Evolutionary conservation across 1,139 yeast genomes (phyloP).

Genomic region (Groenewaldozyma auringiensis): DNA sequence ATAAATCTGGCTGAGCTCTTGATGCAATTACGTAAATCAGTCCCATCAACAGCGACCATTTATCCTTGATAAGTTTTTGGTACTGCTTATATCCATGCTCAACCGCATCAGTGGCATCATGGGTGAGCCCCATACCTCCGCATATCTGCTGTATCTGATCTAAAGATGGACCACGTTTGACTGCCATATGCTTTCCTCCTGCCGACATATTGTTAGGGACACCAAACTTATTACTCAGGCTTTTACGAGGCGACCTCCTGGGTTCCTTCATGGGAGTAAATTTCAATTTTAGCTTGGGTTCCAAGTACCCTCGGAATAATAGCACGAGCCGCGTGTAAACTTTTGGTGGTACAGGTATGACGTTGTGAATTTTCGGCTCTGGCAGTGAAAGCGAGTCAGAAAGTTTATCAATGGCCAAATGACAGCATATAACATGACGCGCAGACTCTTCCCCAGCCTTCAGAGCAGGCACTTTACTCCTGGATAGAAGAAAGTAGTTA

Average conservation of each 20-base stretch:
- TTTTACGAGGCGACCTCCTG: neutral
- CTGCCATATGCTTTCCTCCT: neutral
- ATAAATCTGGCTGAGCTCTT: conserved; percentile 28
- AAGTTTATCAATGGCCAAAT: conserved; percentile 27
- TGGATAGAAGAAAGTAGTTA: conserved; percentile 17
- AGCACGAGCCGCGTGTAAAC: conserved; percentile 21
- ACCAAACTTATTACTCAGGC: neutral
- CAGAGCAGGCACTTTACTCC: conserved; percentile 16
- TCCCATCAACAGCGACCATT: conserved; percentile 33
- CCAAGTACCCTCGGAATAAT: conserved; percentile 21
- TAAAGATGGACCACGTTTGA: conserved; percentile 19
- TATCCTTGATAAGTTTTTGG: conserved; percentile 29
- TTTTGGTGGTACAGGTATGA: conserved; percentile 28
- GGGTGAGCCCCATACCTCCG: conserved; percentile 20
- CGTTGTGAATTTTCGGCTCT: conserved; percentile 19
- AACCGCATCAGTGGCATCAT: conserved; percentile 25
- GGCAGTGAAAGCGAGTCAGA: conserved; percentile 14
- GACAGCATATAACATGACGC: conserved; percentile 27
- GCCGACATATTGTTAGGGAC: neutral
- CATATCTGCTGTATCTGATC: conserved; percentile 20
- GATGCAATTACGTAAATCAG: conserved; percentile 26
- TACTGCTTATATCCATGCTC: conserved; percentile 26
- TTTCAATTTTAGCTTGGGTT: conserved; percentile 4
- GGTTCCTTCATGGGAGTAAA: conserved; percentile 2
- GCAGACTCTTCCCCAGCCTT: conserved; percentile 30